Evolutionary conservation across 1,284 basidiomycete genomes (phyloP), one percentile per base, ranked within the genome.

Genomic region (Cryptococcus deneoformans): DNA sequence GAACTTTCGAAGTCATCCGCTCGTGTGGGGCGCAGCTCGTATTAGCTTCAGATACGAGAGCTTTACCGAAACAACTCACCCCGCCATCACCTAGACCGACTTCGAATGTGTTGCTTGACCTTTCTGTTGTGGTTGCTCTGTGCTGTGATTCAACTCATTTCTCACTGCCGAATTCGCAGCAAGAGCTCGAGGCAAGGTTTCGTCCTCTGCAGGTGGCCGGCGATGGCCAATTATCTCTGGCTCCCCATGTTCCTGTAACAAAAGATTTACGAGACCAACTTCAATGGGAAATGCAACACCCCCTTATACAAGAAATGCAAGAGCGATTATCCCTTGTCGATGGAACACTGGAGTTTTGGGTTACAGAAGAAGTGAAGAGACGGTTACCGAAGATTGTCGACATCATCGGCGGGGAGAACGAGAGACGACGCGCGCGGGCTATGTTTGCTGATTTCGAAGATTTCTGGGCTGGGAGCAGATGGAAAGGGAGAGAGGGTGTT

Each of bases 61-160:
- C 24, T 12, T 39, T 49, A 20, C 47, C 56, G 10, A 45, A 53
- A 5, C 24, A 56, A 20, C 10, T 37, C 7, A 48, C 38, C 0
- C 40, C 34, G 14, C 20, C 42, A 5, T 46, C 46, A 1, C 61
- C 82, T 8, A 48, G 70, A 35, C 86, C 88, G 0, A 88, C 86
- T 0, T 61, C 65, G 3, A 78, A 81, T 45, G 81, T 92, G 71
- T 87, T 91, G 62, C 81, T 92, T 39, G 90, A 92, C 71, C 80
- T 92, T 7, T 90, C 89, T 0, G 81, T 88, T 1, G 82, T 93
- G 53, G 87, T 92, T 53, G 90, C 90, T 0, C 82, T 93, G 35
- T 84, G 89, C 42, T 90, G 89, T 29, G 90, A 92, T 65, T 84
- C 90, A 50, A 87, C 89, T 0, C 90, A 92, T 71, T 80, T 86